Evolutionary conservation across 352 stramenopile species (phyloP).

Genomic region (Phytophthora ramorum): DNA sequence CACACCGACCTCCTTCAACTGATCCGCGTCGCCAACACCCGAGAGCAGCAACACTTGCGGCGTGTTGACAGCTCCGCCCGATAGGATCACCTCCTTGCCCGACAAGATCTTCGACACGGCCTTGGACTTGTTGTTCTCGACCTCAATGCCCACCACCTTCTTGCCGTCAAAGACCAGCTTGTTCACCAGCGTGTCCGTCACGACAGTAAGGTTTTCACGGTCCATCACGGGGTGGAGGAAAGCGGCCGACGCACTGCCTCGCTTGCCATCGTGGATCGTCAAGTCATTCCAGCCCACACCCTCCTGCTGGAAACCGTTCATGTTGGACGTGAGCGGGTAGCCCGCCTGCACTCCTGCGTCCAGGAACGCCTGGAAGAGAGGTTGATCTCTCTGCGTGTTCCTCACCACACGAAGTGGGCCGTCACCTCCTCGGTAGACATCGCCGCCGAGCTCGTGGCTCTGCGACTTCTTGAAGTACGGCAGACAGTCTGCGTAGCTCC

Average conservation of each 20-base stretch:
- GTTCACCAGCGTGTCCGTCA: slow-evolving; percentile 84
- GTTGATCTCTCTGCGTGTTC: slow-evolving; percentile 67
- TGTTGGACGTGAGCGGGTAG: slow-evolving; percentile 82
- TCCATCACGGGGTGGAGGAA: slow-evolving; percentile 71
- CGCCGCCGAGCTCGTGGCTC: slow-evolving; percentile 64
- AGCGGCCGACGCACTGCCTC: slow-evolving; percentile 67
- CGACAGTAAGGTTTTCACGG: slow-evolving; percentile 71
- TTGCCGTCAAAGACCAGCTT: slow-evolving; percentile 84
- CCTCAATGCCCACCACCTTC: slow-evolving; percentile 69
- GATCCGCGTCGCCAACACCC: slow-evolving; percentile 70
- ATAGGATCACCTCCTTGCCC: slow-evolving; percentile 87
- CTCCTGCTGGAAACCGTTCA: slow-evolving; percentile 90
- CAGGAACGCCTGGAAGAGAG: slow-evolving; percentile 88
- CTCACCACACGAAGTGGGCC: slow-evolving; percentile 75
- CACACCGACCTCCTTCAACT: slow-evolving; percentile 73
- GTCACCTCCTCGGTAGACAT: slow-evolving; percentile 78
- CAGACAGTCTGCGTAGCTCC: slow-evolving; percentile 85
- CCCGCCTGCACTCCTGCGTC: slow-evolving; percentile 80
- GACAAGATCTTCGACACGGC: slow-evolving; percentile 51
- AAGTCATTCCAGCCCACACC: slow-evolving; percentile 89
- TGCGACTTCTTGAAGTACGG: slow-evolving; percentile 89
- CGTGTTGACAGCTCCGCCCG: slow-evolving; percentile 85
- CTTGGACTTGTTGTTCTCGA: slow-evolving; percentile 65
- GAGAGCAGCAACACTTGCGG: slow-evolving; percentile 87
- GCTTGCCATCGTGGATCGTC: slow-evolving; percentile 79